These are phyloP conservation scores for Tremellales sp. DNA, from an alignment of 1,284 basidiomycete genomes.

Conservation along the genomic window DNA sequence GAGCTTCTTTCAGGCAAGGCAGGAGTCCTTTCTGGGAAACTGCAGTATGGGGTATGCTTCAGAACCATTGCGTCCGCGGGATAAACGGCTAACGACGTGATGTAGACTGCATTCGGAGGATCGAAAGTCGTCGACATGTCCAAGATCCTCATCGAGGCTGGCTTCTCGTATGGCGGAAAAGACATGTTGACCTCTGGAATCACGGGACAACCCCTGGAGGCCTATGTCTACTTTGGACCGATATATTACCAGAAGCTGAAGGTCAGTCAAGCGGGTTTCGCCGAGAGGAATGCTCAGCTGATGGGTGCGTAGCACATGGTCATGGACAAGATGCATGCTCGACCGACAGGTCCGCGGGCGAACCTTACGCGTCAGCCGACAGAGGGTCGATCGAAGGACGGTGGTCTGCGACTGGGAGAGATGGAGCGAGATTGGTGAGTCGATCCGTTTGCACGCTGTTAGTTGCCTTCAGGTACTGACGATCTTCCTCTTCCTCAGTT, in stretches of 20 bases:
- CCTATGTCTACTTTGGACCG: slow-evolving; percentile 97
- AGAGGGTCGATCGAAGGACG: slow-evolving; percentile 95
- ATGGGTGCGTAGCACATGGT: slow-evolving; percentile 70
- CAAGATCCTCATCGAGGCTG: slow-evolving; percentile 86
- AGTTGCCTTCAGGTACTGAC: too few relatives aligned
- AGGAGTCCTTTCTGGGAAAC: slow-evolving; percentile 45
- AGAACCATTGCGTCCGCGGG: slow-evolving; percentile 13
- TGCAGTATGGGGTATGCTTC: slow-evolving; percentile 50
- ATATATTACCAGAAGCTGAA: slow-evolving; percentile 84
- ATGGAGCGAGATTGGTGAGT: slow-evolving; percentile 89
- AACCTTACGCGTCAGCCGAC: slow-evolving; percentile 97
- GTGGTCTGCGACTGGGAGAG: slow-evolving; percentile 93
- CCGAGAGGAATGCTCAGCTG: slow-evolving; percentile 5
- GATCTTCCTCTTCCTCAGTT: too few relatives aligned
- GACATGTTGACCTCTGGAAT: slow-evolving; percentile 98
- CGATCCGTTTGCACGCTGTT: too few relatives aligned
- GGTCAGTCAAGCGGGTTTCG: slow-evolving; percentile 37
- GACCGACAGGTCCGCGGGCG: slow-evolving; percentile 91
- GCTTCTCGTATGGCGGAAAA: slow-evolving; percentile 96
- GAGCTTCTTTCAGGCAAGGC: slow-evolving; percentile 93
- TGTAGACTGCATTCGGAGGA: slow-evolving; percentile 97
- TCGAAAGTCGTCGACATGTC: slow-evolving; percentile 99
- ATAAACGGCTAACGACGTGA: slow-evolving; percentile 52
- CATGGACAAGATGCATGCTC: slow-evolving; percentile 99
- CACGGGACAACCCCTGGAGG: slow-evolving; percentile 92